Evolutionary conservation across 208 protist species (phyloP).

Genomic region (Acanthamoeba lenticulata): DNA sequence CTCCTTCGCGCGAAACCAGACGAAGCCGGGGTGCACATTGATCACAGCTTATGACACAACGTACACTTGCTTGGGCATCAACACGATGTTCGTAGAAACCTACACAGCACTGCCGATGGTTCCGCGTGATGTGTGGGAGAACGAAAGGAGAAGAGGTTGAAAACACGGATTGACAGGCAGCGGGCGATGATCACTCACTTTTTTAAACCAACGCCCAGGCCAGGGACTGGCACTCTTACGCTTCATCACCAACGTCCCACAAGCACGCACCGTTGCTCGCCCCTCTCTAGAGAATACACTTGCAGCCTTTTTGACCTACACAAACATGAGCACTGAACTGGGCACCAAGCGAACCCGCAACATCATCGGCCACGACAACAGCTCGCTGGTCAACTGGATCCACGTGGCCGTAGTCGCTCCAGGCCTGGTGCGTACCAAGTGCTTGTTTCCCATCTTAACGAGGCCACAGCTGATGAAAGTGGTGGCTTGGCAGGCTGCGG

Average conservation of each 20-base stretch:
- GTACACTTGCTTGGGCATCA: no score
- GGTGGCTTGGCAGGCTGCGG: background rate
- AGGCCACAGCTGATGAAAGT: no score
- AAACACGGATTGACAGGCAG: background rate
- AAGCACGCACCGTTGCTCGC: background rate
- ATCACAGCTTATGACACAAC: no score
- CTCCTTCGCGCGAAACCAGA: no score
- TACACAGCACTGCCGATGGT: no score
- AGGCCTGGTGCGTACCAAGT: background rate
- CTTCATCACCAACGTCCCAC: background rate
- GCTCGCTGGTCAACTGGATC: slow-evolving; percentile 34
- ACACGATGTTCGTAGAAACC: no score
- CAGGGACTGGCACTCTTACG: no score
- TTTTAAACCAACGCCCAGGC: background rate
- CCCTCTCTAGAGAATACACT: background rate
- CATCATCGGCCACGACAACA: slow-evolving; percentile 62
- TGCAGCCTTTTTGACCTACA: background rate
- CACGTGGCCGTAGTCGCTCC: background rate
- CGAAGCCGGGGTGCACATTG: no score
- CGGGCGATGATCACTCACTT: no score
- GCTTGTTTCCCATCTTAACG: no score
- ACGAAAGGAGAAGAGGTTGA: background rate
- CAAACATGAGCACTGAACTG: slow-evolving; percentile 39
- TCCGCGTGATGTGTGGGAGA: background rate
- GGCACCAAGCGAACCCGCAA: background rate